Base-by-base conservation (phyloP, 2,329 filamentous ascomycete genomes). In the Fusarium sp. region DNA sequence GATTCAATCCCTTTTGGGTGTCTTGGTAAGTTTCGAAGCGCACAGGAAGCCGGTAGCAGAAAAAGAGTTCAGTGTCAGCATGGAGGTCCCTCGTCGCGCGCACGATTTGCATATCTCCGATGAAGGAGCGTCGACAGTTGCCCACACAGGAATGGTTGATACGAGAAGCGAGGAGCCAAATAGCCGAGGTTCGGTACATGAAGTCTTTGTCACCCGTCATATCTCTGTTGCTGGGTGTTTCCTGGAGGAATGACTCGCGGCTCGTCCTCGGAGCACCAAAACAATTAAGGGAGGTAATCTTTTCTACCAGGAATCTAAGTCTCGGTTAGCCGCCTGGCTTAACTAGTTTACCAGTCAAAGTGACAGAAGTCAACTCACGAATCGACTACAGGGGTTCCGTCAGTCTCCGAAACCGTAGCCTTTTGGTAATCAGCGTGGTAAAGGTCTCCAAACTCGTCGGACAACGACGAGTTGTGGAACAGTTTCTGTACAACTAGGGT, bases 91-190 rank as follows among this genome's bases (percentile, higher is more conserved):
- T 58, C 9, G 52, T 62, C 6, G 59, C 59, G n/a, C 59, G 59
- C 4, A 62, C 33, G n/a, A 62, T 62, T 25, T 62, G 41, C 41
- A 59, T 62, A 2, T 62, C 52, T 25, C 59, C 51, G 8, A 62
- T 62, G 15, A 62, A 62, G 21, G 59, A 62, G 18, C 52, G 51
- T 39, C n/a, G 52, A 45, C 59, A 62, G 33, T 62, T 62, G 8
- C 41, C 39, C 6, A 45, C 33, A n/a, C 51, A 62, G 14, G 59
- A 59, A 38, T 62, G 59, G 12, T 62, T 62, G 11, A 62, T 62
- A 33, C 41, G 52, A 11, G 59, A 62, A 18, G 52, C 52, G 15
- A 62, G 9, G 6, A 59, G 52, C 59, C 41, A 62, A 18, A 62
- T 46, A 3, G 52, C 59, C 4, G 51, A 59, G 25, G 59, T 62